Evolutionary conservation across 2,329 filamentous ascomycete genomes (phyloP).

Genomic region (Aspergillus niger): DNA sequence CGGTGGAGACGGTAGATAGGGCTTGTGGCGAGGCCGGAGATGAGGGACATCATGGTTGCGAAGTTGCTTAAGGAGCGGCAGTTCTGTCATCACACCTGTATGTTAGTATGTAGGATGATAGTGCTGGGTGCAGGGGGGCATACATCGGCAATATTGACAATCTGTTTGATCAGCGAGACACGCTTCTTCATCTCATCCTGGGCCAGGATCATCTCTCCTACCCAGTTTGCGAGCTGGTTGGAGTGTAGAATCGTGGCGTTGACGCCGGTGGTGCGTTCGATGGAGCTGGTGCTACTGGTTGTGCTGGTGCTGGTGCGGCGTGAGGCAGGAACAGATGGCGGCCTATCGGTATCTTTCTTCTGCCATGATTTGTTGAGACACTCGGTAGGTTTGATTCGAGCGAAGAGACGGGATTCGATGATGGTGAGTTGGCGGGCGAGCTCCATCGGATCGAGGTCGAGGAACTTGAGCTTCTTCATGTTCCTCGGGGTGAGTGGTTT

Average conservation of each 20-base stretch:
- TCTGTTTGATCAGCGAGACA: constrained; percentile 97
- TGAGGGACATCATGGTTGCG: constrained; percentile 94
- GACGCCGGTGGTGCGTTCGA: constrained; percentile 73
- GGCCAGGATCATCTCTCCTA: constrained; percentile 96
- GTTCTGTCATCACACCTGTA: constrained; percentile 62
- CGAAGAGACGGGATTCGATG: constrained; percentile 91
- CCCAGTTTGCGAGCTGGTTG: constrained; percentile 99
- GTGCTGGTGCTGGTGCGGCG: not conserved
- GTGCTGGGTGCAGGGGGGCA: constrained; percentile 7
- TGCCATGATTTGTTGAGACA: constrained; percentile 99
- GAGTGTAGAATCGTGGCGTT: constrained; percentile 96
- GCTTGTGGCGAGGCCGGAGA: constrained; percentile 89
- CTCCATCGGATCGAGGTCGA: constrained; percentile 93
- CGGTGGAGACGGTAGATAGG: constrained; percentile 90
- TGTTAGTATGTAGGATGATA: not conserved
- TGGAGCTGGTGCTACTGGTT: constrained; percentile 64
- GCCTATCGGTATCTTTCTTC: constrained; percentile 68
- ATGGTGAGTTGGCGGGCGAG: constrained; percentile 98
- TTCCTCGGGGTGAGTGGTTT: constrained; percentile 94
- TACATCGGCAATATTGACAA: constrained; percentile 93
- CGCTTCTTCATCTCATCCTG: constrained; percentile 94
- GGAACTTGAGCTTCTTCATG: constrained; percentile 98
- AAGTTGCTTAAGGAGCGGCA: constrained; percentile 93
- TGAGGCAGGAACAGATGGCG: not conserved
- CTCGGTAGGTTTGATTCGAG: constrained; percentile 92